Percentiles rank a stretch among this genome's conserved stretches.
phyloP scores from a whole-genome alignment of 805 yeast species.

The Yamadazyma phyllophila region DNA sequence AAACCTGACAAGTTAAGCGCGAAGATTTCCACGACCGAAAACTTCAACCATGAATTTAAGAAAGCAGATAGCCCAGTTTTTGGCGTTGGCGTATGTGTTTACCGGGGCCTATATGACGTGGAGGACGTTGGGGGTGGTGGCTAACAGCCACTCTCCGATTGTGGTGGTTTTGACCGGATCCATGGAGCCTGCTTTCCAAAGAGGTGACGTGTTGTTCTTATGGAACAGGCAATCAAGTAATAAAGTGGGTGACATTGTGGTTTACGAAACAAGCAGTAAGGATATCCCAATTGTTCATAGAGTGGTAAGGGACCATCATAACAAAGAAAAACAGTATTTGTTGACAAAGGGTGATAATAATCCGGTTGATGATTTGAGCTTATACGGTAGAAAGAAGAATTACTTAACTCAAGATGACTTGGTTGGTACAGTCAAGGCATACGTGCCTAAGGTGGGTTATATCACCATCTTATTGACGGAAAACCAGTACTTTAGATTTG shows the following conservation, averaged over 20 bases:
- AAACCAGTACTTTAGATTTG: conserved; percentile 76
- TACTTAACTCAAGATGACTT: conserved; percentile 82
- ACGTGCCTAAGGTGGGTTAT: conserved; percentile 86
- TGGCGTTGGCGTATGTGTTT: conserved; percentile 74
- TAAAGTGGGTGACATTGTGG: conserved; percentile 90
- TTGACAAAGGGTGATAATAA: conserved; percentile 97
- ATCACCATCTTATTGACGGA: conserved; percentile 90
- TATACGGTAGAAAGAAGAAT: conserved; percentile 72
- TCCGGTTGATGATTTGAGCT: conserved; percentile 82
- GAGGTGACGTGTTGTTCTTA: conserved; percentile 89
- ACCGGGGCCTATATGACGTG: conserved; percentile 90
- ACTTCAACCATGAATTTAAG: conserved; percentile 51
- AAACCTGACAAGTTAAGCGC: neutral
- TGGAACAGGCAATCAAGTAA: conserved; percentile 77
- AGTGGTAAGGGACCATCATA: conserved; percentile 81
- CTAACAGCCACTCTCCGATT: conserved; percentile 87
- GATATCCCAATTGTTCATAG: conserved; percentile 96
- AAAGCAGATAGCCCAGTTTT: conserved; percentile 59
- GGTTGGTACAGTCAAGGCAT: conserved; percentile 89
- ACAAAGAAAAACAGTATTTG: conserved; percentile 57
- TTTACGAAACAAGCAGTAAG: conserved; percentile 76
- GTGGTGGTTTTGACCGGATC: conserved; percentile 97
- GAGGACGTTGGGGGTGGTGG: conserved; percentile 72
- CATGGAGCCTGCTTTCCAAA: conserved; percentile 99
- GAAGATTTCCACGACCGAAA: neutral